Evolutionary conservation across 176 grass and related monocot genomes (phyloP).

Genomic region (Ensete glaucum): DNA sequence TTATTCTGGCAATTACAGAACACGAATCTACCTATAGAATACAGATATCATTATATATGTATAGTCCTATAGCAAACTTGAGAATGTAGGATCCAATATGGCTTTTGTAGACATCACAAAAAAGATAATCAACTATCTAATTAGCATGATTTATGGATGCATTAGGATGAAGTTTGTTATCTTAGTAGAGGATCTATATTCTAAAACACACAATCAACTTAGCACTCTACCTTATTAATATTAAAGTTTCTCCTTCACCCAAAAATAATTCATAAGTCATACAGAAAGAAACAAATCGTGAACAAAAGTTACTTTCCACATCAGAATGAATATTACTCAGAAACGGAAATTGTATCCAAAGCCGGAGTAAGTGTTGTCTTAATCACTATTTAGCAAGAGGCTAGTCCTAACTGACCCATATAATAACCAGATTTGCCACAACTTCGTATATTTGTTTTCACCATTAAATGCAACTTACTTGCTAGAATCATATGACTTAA

Average conservation of each 20-base stretch:
- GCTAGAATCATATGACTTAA: not conserved
- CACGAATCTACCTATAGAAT: not conserved
- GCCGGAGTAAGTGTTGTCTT: not conserved
- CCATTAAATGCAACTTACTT: not conserved
- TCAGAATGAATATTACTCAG: not conserved
- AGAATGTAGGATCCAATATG: not conserved
- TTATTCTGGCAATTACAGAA: not conserved
- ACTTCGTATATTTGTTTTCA: not conserved
- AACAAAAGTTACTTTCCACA: not conserved
- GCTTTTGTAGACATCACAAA: not conserved
- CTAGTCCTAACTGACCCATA: too few species aligned
- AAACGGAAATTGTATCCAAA: not conserved
- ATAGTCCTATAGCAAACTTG: not conserved
- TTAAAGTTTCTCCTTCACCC: not conserved
- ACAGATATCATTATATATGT: not conserved
- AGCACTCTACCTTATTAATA: not conserved
- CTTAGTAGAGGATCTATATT: not conserved
- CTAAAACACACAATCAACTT: not conserved
- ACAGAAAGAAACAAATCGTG: not conserved
- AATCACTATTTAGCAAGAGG: not conserved
- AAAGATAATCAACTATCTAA: not conserved
- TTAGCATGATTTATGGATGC: not conserved
- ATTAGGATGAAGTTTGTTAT: not conserved
- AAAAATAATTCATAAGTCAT: not conserved
- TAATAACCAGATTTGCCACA: not conserved